Percentiles rank a stretch among this genome's conserved stretches.
Evolutionary conservation across 345 rosid species (phyloP).

Genomic region (Syzygium jambos): DNA sequence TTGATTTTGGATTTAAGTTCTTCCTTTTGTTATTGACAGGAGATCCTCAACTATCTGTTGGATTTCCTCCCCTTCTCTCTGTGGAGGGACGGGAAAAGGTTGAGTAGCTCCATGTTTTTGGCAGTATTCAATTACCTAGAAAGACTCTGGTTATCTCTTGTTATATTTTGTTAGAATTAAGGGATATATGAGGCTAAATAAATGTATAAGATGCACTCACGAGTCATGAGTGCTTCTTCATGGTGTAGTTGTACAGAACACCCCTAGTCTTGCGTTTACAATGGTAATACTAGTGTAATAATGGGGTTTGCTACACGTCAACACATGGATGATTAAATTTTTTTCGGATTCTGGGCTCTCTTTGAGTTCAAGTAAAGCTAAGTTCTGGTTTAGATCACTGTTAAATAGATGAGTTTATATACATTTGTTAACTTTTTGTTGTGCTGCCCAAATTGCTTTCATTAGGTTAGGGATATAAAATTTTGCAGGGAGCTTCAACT

Average conservation of each 20-base stretch:
- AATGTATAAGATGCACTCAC: neutral
- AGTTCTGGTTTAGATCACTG: neutral
- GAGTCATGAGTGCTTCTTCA: neutral
- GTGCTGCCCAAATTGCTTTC: neutral
- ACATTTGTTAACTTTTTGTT: neutral
- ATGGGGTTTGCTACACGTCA: neutral
- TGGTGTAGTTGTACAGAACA: neutral
- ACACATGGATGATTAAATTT: neutral
- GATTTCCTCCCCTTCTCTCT: neutral
- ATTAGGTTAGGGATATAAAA: neutral
- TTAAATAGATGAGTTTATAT: neutral
- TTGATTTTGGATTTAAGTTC: neutral
- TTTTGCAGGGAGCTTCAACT: neutral
- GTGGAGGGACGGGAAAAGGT: neutral
- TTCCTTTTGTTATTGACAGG: neutral
- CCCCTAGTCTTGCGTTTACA: neutral
- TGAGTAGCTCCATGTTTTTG: neutral
- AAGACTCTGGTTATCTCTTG: neutral
- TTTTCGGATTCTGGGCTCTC: neutral
- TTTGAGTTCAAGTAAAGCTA: neutral
- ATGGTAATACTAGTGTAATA: neutral
- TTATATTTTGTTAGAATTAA: neutral
- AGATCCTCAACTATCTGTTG: neutral
- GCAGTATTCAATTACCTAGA: neutral
- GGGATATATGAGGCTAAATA: neutral